Evolutionary conservation across 179 eudicot genomes (phyloP), one percentile per base, ranked within the genome.

Genomic region (Drosera spatulata): DNA sequence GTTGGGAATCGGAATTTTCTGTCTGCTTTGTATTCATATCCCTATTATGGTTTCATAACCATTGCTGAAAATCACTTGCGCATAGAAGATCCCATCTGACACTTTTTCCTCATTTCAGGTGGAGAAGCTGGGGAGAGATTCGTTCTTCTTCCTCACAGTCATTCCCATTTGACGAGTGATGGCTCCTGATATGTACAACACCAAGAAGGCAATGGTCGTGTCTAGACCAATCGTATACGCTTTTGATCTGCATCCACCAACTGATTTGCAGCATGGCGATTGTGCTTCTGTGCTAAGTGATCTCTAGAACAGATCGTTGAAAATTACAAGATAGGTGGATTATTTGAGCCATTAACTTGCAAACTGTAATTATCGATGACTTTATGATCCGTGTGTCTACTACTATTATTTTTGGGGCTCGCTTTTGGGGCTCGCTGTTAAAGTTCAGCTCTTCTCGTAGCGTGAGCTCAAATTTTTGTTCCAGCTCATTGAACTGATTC

Each of bases 141-240:
- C 91, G 76, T 84, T 82, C 83, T 88, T 91, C 73, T 75, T 77
- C 68, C 82, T 88, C 2, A 75, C 50, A 42, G 64, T 91, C 98
- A 7, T 86, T 84, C 64, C 84, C 78, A 6, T 88, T 72, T 50
- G 88, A 82, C 50, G 98, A 91, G 63, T 56, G 63, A 53, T 41
- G 61, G 57, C 84, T 60, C 64, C 61, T 2, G 95, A 88, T 68
- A 61, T 58, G 37, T 22, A 80, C 56, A 67, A 60, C 33, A 55
- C 73, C 10, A 91, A 74, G 63, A 80, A 69, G 62, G 69, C 85
- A 2, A 65, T 68, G 74, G 60, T 82, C 69, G 66, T 54, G 13
- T 79, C 95, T 6, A 71, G 61, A 69, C 75, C 98, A 15, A 47
- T 85, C 51, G 76, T 82, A 3, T 91, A 88, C 69, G 85, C 86